Base-by-base conservation (phyloP, 352 stramenopile genomes). In the Phytophthora meadii region DNA sequence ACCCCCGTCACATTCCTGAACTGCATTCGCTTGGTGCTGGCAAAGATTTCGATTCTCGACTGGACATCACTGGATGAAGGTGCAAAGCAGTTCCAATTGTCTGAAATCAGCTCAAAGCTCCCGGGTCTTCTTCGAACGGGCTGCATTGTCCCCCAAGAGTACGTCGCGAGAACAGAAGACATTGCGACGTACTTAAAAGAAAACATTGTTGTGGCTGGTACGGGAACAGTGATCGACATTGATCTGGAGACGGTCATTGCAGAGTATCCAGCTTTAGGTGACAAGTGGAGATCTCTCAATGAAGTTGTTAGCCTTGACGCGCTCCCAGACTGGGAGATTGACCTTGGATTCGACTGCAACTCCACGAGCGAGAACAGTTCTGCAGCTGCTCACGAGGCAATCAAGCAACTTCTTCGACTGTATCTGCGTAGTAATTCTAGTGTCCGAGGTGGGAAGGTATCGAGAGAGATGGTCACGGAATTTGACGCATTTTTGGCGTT, bases 31-130 rank as follows among this genome's bases (percentile, higher is more conserved):
- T 65, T 93, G 30, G 72, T 93, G 28, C 54, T 95, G 0, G 79
- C 84, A 0, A 95, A 95, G 56, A 90, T 95, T 17, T 77, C 82
- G 5, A 90, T 93, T 52, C 45, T 95, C 17, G 84, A 93, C 41
- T 95, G 84, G 82, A 95, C 87, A 2, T 89, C 77, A 0, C 57
- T 93, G 5, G 87, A 95, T 49, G 78, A 91, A 57, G 83, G 75
- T 12, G 68, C 77, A 49, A 50, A 79, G 71, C 60, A 75, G 44
- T 78, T 91, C 25, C 78, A 89, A 45, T 39, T 93, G 8, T 66
- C 75, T 4, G 84, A 93, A 49, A 46, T 88, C 14, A 71, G 51
- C 8, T 70, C 68, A 0, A 84, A 87, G 42, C 45, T 93, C 0
- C 55, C 82, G 2, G 74, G 70, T 2, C 45, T 89, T 14, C 22